Evolutionary conservation across 345 rosid species (phyloP), one percentile per base, ranked within the genome.

Genomic region (Eutrema yunnanense): DNA sequence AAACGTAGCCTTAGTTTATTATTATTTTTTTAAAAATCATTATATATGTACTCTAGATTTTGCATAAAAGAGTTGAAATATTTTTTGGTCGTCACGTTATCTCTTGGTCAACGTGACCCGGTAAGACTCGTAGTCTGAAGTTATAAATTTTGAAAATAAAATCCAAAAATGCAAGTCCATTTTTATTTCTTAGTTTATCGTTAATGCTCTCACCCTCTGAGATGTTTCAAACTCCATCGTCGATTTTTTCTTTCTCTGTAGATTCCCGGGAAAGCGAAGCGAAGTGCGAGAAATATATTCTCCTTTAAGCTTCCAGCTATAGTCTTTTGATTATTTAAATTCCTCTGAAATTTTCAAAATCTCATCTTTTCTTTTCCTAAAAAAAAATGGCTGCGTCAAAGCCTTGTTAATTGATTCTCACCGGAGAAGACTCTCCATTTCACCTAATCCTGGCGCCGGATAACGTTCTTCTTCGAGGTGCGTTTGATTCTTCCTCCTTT

Each of bases 271-370:
- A 44, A 57, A 53, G 16, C 13, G 6, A 40, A 37, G 58, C 56
- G 34, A 48, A 65, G 19, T 34, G 46, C 57, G 19, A 49, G 49
- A 69, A 69, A 57, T 2, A 41, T 47, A n/a, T 59, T 59, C 41
- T 46, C 30, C 48, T 47, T 69, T 6, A 47, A 58, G 61, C 36
- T 51, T 22, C 13, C 55, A 52, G 48, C 53, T 55, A 37, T 38
- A 56, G 44, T 11, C 41, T 22, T 50, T 33, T 34, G 29, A 65
- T 14, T 73, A 65, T 65, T 75, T 53, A 37, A 68, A 44, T 44
- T 2, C 56, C 69, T 75, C 69, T 43, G 79, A 75, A 68, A 27
- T 0, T 27, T 68, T 68, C 79, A 75, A 75, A 68, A 7, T 3
- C 27, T 58, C 27, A 1, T 32, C 1, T 1, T 9, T 67, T 27